Conservation (phyloP, 257 asterid species). For the Ehretia macrophylla region DNA sequence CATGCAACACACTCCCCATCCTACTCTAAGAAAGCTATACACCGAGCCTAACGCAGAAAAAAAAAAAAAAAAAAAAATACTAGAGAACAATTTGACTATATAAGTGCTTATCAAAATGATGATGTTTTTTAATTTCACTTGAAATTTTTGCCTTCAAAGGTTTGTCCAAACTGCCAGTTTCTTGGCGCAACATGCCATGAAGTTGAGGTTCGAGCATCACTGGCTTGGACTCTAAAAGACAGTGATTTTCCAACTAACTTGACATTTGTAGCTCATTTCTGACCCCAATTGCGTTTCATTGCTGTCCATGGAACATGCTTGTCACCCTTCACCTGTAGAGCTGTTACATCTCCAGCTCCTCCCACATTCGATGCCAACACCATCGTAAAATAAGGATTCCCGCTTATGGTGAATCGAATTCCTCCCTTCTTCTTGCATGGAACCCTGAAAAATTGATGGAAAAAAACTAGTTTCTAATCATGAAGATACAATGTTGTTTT, state of each 20-base stretch:
- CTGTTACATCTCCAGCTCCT: constrained; percentile 36
- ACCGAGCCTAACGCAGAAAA: neutral
- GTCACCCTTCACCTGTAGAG: constrained; percentile 14
- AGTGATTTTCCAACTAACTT: constrained; percentile 28
- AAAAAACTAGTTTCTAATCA: too few species aligned
- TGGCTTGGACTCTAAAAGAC: constrained; percentile 54
- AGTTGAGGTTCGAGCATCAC: constrained; percentile 43
- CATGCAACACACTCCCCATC: neutral
- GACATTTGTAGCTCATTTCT: constrained; percentile 24
- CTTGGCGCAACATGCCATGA: constrained; percentile 49
- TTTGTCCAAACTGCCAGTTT: constrained; percentile 63
- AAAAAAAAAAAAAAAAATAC: too few species aligned
- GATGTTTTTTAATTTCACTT: neutral
- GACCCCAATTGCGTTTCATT: constrained; percentile 40
- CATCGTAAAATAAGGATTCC: constrained; percentile 24
- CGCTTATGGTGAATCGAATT: constrained; percentile 26
- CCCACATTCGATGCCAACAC: constrained; percentile 34
- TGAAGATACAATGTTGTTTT: too few species aligned
- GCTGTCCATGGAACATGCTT: constrained; percentile 30
- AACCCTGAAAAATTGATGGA: constrained; percentile 13
- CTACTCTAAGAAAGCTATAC: neutral
- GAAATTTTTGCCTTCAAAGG: constrained; percentile 47
- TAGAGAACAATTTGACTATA: neutral
- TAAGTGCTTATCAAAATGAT: neutral
- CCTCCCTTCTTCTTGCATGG: constrained; percentile 34